These are phyloP conservation scores for Capronia epimyces DNA, from an alignment of 2,329 filamentous ascomycete species.

Conservation along the genomic window DNA sequence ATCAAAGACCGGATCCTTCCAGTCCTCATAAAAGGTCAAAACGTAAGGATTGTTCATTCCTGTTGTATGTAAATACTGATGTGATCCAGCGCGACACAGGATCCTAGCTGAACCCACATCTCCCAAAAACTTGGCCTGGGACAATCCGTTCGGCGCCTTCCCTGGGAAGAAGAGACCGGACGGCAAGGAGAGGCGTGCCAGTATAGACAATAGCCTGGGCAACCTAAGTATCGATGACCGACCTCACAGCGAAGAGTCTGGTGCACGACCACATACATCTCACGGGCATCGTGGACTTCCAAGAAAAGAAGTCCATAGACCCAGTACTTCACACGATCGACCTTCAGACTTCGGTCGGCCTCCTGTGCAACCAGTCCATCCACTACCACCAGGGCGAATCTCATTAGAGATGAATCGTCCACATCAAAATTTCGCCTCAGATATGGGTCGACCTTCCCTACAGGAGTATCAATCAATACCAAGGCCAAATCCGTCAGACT, in stretches of 20 bases:
- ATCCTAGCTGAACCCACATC: slow-evolving; percentile 34
- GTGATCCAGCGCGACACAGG: slow-evolving; percentile 27
- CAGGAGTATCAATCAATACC: not conserved
- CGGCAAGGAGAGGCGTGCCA: slow-evolving; percentile 35
- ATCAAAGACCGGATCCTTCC: slow-evolving; percentile 19
- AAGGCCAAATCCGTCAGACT: not conserved
- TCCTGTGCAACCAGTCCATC: slow-evolving; percentile 3
- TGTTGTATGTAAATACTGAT: slow-evolving; percentile 3
- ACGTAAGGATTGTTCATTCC: slow-evolving; percentile 23
- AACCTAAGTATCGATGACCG: slow-evolving; percentile 8
- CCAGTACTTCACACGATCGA: slow-evolving; percentile 18
- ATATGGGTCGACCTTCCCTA: not conserved
- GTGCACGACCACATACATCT: slow-evolving; percentile 20
- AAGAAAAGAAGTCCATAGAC: slow-evolving; percentile 12
- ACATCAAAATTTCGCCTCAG: not conserved
- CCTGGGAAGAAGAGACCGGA: slow-evolving; percentile 33
- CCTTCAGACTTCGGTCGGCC: slow-evolving; percentile 5
- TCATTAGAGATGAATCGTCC: not conserved
- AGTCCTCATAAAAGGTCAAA: slow-evolving; percentile 31
- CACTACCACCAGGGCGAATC: not conserved
- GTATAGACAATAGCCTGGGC: slow-evolving; percentile 24
- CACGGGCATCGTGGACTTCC: slow-evolving; percentile 14
- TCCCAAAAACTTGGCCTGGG: slow-evolving; percentile 39
- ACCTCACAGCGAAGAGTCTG: slow-evolving; percentile 6
- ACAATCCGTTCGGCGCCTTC: slow-evolving; percentile 48